Evolutionary conservation across 441 rosid genomes (phyloP).

Genomic region (Theobroma grandiflorum): DNA sequence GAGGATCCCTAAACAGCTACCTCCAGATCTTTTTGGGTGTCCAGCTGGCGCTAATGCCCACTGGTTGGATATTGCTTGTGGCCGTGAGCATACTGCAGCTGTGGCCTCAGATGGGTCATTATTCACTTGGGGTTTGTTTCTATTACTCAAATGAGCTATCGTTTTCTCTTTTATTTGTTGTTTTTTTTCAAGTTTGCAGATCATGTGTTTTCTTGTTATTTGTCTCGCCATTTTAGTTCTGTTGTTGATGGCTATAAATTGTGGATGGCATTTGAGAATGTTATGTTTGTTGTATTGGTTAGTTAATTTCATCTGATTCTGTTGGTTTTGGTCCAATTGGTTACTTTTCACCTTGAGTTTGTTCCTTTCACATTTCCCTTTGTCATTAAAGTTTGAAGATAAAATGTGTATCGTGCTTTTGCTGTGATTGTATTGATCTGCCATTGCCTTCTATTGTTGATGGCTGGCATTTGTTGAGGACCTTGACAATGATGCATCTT

Average conservation of each 20-base stretch:
- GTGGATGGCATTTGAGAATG: neutral
- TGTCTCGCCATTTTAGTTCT: constrained; percentile 2
- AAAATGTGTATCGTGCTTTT: neutral
- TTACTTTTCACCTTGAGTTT: neutral
- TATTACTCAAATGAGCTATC: neutral
- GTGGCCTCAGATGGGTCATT: constrained; percentile 97
- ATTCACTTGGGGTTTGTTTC: constrained; percentile 89
- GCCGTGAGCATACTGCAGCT: constrained; percentile 93
- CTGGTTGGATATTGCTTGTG: constrained; percentile 93
- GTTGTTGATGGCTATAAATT: neutral
- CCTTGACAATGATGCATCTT: neutral
- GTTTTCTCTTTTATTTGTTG: constrained; percentile 10
- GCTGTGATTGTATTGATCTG: neutral
- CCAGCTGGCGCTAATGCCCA: constrained; percentile 78
- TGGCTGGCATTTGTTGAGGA: neutral
- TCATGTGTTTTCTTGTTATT: constrained; percentile 4
- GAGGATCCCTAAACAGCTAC: constrained; percentile 92
- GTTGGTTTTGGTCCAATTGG: constrained; percentile 4
- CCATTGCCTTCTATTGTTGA: neutral
- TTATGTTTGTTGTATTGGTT: neutral
- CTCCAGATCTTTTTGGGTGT: constrained; percentile 92
- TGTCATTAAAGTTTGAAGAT: neutral
- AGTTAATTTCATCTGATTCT: neutral
- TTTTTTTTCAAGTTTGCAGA: neutral
- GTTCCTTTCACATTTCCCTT: neutral